Conservation (phyloP, 2,329 filamentous ascomycete species). For the Fusarium sp. region DNA sequence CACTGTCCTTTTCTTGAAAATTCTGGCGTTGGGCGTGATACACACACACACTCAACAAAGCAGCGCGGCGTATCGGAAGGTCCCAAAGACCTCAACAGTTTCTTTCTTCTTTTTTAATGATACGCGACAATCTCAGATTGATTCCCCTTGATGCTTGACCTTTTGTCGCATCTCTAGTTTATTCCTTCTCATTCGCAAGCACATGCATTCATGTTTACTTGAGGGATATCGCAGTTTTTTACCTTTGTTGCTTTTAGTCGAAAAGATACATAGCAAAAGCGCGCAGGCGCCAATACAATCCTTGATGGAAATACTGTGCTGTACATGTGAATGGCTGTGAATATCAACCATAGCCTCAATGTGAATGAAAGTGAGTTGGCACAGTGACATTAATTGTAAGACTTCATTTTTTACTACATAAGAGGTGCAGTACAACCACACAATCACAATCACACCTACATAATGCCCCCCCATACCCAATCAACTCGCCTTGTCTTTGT, state of each 20-base stretch:
- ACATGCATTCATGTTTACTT: not conserved
- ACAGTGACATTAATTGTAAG: not conserved
- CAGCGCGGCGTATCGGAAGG: slow-evolving; percentile 33
- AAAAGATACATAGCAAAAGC: slow-evolving; percentile 17
- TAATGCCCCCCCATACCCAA: slow-evolving; percentile 5
- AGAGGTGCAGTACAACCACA: slow-evolving; percentile 14
- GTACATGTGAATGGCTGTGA: not conserved
- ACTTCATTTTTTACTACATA: slow-evolving; percentile 25
- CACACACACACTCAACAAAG: slow-evolving; percentile 2
- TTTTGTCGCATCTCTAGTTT: slow-evolving; percentile 22
- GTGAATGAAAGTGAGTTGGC: not conserved
- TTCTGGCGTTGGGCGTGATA: slow-evolving; percentile 11
- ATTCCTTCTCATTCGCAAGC: not conserved
- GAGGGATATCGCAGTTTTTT: slow-evolving; percentile 1
- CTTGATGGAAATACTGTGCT: not conserved
- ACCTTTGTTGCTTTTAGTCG: not conserved
- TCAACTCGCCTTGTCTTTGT: not conserved
- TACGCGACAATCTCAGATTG: slow-evolving; percentile 10
- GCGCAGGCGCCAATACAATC: slow-evolving; percentile 16
- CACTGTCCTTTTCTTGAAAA: not conserved
- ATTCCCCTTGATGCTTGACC: slow-evolving; percentile 11
- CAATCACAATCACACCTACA: slow-evolving; percentile 18
- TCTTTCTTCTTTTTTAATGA: not conserved
- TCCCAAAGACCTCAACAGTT: slow-evolving; percentile 7
- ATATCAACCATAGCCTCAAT: not conserved